These are phyloP conservation scores for Vachellia collinsii DNA, from an alignment of 306 rosid genomes.

Conservation along the genomic window DNA sequence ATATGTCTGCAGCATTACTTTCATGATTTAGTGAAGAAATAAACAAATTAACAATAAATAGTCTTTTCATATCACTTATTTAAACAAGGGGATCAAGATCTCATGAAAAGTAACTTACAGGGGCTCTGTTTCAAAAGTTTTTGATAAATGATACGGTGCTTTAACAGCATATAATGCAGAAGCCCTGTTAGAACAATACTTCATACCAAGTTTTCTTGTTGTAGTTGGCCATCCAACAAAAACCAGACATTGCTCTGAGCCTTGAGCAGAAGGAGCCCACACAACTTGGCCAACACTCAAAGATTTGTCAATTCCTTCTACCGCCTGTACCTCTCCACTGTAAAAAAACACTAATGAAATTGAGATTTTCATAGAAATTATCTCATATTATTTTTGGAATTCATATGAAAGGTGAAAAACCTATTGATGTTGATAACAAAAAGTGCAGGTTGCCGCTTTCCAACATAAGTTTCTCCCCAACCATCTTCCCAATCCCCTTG, in stretches of 20 bases:
- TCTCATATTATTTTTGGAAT: slow-evolving; percentile 27
- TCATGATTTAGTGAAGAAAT: slow-evolving; percentile 15
- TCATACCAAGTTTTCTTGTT: slow-evolving; percentile 83
- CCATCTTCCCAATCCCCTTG: slow-evolving; percentile 85
- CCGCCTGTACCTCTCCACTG: slow-evolving; percentile 76
- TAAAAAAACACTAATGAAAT: slow-evolving; percentile 32
- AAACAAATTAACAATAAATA: slow-evolving; percentile 19
- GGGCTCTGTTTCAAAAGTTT: slow-evolving; percentile 47
- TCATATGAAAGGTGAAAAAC: slow-evolving; percentile 40
- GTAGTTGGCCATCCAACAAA: slow-evolving; percentile 82
- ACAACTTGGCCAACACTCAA: slow-evolving; percentile 90
- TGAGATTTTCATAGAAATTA: slow-evolving; percentile 20
- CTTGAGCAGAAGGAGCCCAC: slow-evolving; percentile 69
- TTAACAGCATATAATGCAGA: slow-evolving; percentile 71
- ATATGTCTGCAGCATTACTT: slow-evolving; percentile 49
- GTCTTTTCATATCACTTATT: neutral
- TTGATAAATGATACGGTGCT: slow-evolving; percentile 49
- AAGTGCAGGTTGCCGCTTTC: slow-evolving; percentile 80
- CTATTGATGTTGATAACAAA: slow-evolving; percentile 64
- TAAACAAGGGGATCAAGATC: slow-evolving; percentile 18
- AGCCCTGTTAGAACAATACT: slow-evolving; percentile 81
- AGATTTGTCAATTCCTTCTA: slow-evolving; percentile 66
- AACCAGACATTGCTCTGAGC: slow-evolving; percentile 62
- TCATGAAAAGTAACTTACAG: slow-evolving; percentile 54
- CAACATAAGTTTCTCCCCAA: slow-evolving; percentile 91